Evolutionary conservation across 805 yeast species (phyloP).

Genomic region (Myxozyma sirexii): DNA sequence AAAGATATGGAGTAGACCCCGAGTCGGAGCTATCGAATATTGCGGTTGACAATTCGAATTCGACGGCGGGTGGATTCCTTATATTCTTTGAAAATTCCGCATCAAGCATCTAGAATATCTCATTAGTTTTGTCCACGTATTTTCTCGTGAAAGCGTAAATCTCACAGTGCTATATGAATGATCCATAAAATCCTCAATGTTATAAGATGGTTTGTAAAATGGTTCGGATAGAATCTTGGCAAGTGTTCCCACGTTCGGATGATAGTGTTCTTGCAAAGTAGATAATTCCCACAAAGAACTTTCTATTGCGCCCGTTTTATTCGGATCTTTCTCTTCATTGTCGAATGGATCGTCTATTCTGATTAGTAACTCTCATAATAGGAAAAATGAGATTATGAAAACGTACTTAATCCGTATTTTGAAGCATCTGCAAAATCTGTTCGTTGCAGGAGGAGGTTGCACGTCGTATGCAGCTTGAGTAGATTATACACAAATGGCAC

Average conservation of each 20-base stretch:
- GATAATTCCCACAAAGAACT: slow-evolving; percentile 94
- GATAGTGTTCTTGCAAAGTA: slow-evolving; percentile 79
- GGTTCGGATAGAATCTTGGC: slow-evolving; percentile 90
- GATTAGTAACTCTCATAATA: too few species aligned
- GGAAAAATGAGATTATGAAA: neutral
- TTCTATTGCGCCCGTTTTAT: slow-evolving; percentile 72
- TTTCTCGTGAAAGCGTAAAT: slow-evolving; percentile 59
- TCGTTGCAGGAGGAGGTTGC: slow-evolving; percentile 83
- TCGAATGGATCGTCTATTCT: slow-evolving; percentile 65
- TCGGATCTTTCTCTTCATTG: slow-evolving; percentile 68
- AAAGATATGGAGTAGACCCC: slow-evolving; percentile 39
- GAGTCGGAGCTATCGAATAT: slow-evolving; percentile 42
- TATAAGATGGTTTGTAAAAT: slow-evolving; percentile 80
- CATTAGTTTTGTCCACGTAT: slow-evolving; percentile 46
- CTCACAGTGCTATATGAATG: slow-evolving; percentile 70
- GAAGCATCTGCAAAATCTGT: slow-evolving; percentile 30
- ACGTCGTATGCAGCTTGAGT: slow-evolving; percentile 87
- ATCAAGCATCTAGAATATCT: slow-evolving; percentile 48
- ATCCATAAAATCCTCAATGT: slow-evolving; percentile 91
- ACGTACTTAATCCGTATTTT: slow-evolving; percentile 20
- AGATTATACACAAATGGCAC: slow-evolving; percentile 91
- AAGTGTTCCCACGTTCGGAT: slow-evolving; percentile 91
- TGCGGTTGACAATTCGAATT: slow-evolving; percentile 54
- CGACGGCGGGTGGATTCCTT: slow-evolving; percentile 62
- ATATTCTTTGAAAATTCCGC: slow-evolving; percentile 49